phyloP scores from a whole-genome alignment of 306 rosid genomes.

The Cucurbita maxima region DNA sequence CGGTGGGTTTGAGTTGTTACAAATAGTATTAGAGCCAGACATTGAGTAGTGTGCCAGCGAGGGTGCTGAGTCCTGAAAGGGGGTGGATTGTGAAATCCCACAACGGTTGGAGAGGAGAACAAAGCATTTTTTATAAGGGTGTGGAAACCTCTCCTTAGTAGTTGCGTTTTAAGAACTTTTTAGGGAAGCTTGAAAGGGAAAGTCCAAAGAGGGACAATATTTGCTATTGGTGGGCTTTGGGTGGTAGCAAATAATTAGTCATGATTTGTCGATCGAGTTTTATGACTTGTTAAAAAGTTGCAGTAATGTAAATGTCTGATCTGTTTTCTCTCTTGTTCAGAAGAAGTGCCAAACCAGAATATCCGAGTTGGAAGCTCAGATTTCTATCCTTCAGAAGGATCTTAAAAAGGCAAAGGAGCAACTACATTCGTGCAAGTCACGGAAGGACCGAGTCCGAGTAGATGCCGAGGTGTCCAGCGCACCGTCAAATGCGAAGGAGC shows the following conservation, averaged over 20 bases:
- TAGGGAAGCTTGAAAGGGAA: no score
- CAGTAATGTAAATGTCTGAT: background rate
- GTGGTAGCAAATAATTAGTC: background rate
- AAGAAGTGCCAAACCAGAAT: slow-evolving; percentile 68
- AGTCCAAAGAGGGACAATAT: no score
- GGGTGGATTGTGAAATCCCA: no score
- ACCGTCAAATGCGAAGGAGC: slow-evolving; percentile 49
- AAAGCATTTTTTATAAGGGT: no score
- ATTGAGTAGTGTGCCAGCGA: no score
- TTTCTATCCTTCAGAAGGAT: slow-evolving; percentile 62
- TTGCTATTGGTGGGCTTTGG: no score
- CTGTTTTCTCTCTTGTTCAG: slow-evolving; percentile 20
- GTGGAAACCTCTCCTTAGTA: no score
- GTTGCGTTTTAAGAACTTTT: no score
- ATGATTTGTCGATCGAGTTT: background rate
- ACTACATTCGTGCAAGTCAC: slow-evolving; percentile 42
- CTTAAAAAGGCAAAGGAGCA: slow-evolving; percentile 49
- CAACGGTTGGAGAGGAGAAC: no score
- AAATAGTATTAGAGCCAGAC: no score
- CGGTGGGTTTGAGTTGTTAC: no score
- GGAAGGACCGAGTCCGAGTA: slow-evolving; percentile 49
- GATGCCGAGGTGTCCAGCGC: slow-evolving; percentile 52
- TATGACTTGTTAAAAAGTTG: background rate
- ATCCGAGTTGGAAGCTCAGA: slow-evolving; percentile 76
- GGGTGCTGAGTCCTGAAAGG: no score